phyloP scores from a whole-genome alignment of 106 monocot genomes.

The Amphibolis antarctica region DNA sequence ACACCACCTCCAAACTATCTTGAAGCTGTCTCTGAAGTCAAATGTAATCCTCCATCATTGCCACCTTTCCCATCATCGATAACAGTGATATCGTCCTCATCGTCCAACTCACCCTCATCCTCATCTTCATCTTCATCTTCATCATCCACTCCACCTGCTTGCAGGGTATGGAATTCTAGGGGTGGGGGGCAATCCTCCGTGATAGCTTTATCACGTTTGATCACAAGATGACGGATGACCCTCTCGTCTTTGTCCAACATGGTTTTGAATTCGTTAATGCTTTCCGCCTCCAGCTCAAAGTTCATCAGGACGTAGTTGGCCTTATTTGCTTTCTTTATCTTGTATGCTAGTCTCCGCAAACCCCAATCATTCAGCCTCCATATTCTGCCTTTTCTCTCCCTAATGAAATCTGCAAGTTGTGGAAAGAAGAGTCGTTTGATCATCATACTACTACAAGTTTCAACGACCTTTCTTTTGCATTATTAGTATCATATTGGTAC shows the following conservation, averaged over 20 bases:
- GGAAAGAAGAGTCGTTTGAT: too few species aligned
- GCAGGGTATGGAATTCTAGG: slow-evolving; percentile 54
- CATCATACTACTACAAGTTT: too few species aligned
- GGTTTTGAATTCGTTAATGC: slow-evolving; percentile 68
- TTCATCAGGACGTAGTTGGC: slow-evolving; percentile 97
- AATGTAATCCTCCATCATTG: too few species aligned
- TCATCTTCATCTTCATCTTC: slow-evolving; percentile 20
- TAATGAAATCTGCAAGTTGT: slow-evolving; percentile 48
- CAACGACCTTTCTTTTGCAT: too few species aligned
- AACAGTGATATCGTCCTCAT: slow-evolving; percentile 7
- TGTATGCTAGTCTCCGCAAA: slow-evolving; percentile 69
- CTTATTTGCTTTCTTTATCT: slow-evolving; percentile 70
- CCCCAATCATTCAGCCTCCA: slow-evolving; percentile 97
- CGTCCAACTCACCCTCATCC: slow-evolving; percentile 24
- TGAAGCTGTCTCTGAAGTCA: too few species aligned
- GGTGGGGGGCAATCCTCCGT: slow-evolving; percentile 83
- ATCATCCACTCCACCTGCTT: slow-evolving; percentile 14
- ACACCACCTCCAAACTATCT: too few species aligned
- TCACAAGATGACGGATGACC: slow-evolving; percentile 82
- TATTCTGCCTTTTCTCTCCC: slow-evolving; percentile 85
- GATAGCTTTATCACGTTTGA: slow-evolving; percentile 71
- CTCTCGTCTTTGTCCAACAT: slow-evolving; percentile 78
- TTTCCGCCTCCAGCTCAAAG: slow-evolving; percentile 77
- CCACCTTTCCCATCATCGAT: too few species aligned
- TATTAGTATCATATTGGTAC: too few species aligned